Evolutionary conservation across 1,284 basidiomycete species (phyloP), one percentile per base, ranked within the genome.

Genomic region (Fomitiporia mediterranea): DNA sequence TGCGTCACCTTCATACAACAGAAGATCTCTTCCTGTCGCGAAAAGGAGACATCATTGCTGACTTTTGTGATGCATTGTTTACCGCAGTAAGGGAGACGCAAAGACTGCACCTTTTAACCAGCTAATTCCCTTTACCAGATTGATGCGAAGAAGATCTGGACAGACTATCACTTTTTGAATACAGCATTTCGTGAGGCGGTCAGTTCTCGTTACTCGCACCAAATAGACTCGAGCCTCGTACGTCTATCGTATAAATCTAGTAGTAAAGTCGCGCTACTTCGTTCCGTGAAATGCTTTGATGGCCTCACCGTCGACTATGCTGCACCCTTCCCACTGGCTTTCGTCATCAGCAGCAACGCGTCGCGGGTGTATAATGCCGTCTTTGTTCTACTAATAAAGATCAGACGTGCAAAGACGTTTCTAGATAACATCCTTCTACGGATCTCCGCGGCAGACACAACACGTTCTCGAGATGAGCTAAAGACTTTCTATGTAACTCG

Each of bases 81-180:
- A 74, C 76, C 30, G 85, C 89, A 74, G 90, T 89, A 60, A 40
- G 75, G 61, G 37, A 51, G 25, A 42, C 4, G 2, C 17, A 7
- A 5, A 48, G 11, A n/a, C 40, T 35, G 9, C n/a, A 13, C 17
- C 34, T 19, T 47, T 51, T 25, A 27, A 27, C 21, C 15, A 3
- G 15, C 21, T 55, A 19, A 34, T 40, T 42, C 19, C 49, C 7
- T 25, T 44, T 30, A 8, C 32, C 56, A 92, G 90, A 90, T 91
- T 78, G 84, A 89, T 59, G 71, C 71, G 6, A 72, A 76, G 42
- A 82, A 86, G 63, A 68, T 75, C 15, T 94, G 91, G 92, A 76
- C 73, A 35, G 91, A 94, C 67, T 91, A 90, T 66, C 91, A 94
- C 68, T 86, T 88, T 64, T 71, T 94, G 42, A 93, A 93, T 61